These are phyloP conservation scores for Hirsutella thompsonii DNA, from an alignment of 2,329 filamentous ascomycete genomes.

Conservation along the genomic window DNA sequence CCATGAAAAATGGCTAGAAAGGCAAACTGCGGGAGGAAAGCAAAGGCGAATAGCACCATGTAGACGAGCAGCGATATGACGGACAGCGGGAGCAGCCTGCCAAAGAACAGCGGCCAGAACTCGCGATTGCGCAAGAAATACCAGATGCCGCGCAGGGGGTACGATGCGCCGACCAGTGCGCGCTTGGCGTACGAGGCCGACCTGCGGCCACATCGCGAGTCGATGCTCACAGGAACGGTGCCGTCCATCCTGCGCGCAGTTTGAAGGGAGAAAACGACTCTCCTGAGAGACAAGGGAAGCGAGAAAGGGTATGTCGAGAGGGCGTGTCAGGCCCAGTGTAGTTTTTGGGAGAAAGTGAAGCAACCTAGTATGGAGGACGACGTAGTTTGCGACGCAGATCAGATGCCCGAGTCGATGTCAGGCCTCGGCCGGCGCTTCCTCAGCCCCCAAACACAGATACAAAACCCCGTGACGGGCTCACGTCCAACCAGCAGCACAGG, in stretches of 20 bases:
- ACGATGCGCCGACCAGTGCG: constrained; percentile 34
- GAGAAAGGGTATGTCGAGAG: no score
- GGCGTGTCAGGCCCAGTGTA: no score
- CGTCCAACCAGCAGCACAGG: no score
- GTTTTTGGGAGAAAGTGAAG: no score
- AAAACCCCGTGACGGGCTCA: no score
- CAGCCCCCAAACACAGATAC: no score
- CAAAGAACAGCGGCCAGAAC: constrained; percentile 68
- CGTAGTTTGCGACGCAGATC: no score
- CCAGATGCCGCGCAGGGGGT: constrained; percentile 59
- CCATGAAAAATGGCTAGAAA: constrained; percentile 86
- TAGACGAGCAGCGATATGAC: constrained; percentile 76
- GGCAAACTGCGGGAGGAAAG: constrained; percentile 79
- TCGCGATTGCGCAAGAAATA: constrained; percentile 70
- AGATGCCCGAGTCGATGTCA: not conserved
- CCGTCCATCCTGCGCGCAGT: constrained; percentile 3
- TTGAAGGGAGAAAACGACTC: not conserved
- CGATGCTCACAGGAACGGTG: constrained; percentile 4
- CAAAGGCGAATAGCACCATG: constrained; percentile 72
- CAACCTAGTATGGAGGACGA: no score
- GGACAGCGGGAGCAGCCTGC: constrained; percentile 67
- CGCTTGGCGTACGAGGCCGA: constrained; percentile 26
- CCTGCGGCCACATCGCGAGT: not conserved
- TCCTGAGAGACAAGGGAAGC: not conserved
- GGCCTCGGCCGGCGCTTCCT: not conserved